phyloP scores from a whole-genome alignment of 495 filamentous ascomycete species.

The Aspergillus avenaceus region DNA sequence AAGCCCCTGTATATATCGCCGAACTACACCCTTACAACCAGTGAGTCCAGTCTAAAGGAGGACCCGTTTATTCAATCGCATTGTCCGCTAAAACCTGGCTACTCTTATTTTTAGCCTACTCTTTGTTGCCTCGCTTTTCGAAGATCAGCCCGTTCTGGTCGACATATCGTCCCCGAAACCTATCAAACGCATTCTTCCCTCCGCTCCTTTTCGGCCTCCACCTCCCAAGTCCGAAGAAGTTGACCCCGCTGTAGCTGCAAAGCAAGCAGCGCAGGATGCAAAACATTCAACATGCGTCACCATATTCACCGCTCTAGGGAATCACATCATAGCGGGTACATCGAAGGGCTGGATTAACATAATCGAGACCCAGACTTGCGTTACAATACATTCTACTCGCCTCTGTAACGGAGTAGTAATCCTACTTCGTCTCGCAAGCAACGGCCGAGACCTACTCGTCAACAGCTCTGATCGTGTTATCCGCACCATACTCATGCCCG shows the following conservation, averaged over 20 bases:
- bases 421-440: conserved; percentile 75
- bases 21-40: conserved; percentile 90
- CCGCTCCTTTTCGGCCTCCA: conserved; percentile 66
- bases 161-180: conserved; percentile 65
- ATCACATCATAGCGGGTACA: conserved; percentile 85
- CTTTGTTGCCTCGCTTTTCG: conserved; percentile 86
- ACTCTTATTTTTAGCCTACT: conserved; percentile 49
- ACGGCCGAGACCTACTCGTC: conserved; percentile 79
- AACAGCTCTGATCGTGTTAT: conserved; percentile 92
- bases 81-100: conserved; percentile 9
- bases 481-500: conserved; percentile 75
- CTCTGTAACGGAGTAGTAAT: conserved; percentile 85
- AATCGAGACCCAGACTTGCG: conserved; percentile 71
- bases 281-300: conserved; percentile 90
- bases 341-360: conserved; percentile 95
- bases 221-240: conserved; percentile 55
- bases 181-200: conserved; percentile 72
- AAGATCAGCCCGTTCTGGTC: conserved; percentile 85
- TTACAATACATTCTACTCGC: conserved; percentile 80
- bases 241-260: conserved; percentile 63
- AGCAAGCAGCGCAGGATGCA: conserved; percentile 85
- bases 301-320: conserved; percentile 77
- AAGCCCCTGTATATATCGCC: conserved; percentile 89
- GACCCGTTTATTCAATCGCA: not conserved
- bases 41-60: conserved; percentile 45